Evolutionary conservation across 352 stramenopile species (phyloP), one percentile per base, ranked within the genome.

Genomic region (Globisporangium cederbergense): DNA sequence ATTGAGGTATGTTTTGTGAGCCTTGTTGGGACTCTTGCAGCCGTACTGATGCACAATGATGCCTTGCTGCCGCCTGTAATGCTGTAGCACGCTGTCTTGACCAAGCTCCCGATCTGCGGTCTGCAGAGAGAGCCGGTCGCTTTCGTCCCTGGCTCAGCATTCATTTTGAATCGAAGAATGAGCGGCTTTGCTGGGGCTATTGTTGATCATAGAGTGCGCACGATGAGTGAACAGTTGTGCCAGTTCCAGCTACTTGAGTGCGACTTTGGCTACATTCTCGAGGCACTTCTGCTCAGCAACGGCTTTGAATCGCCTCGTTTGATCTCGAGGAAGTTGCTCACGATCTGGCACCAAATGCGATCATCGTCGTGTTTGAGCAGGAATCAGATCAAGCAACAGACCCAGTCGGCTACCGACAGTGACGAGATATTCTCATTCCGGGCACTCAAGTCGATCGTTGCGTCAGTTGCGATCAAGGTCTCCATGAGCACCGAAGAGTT

Each of bases 121-220:
- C n/a, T 80, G 4, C 75, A 85, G 30, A 63, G 52, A 2, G 67
- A 70, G 2, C 65, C 72, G 1, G 73, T 81, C 25, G 45, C 57
- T 10, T 85, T 83, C 49, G 43, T 68, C 6, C 60, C 72, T 0
- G 77, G 79, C 2, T 81, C 76, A 8, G 67, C 66, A 4, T 66
- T 88, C 36, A 28, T 86, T 0, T n/a, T 84, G 13, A 58, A 71
- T 1, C 34, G 22, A n/a, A 5, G 30, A 20, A 43, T 5, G 8
- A 28, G 8, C 28, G 46, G 4, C 1, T 45, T 55, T 47, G 5
- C 20, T 14, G 1, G 28, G 11, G 13, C 4, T 2, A 6, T 46
- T n/a, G 11, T 3, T 13, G 30, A 47, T 16, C 22, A 9, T n/a
- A 20, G 50, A 13, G 52, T 66, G n/a, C 43, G 20, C 2, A 49